Base-by-base conservation (phyloP, 352 stramenopile genomes). In the Globisporangium camurandrum region DNA sequence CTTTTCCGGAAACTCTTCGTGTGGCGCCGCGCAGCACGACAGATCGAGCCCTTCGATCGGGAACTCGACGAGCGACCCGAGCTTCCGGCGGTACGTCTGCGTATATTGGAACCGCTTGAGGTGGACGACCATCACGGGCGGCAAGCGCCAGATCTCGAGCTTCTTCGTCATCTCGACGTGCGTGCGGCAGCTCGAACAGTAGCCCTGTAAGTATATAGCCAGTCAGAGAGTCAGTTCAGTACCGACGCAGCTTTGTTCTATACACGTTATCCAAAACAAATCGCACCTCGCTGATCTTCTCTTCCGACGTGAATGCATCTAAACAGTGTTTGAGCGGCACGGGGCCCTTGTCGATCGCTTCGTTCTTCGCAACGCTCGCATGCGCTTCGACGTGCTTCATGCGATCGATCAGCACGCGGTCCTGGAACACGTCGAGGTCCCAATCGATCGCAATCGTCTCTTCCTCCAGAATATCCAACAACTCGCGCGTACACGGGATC, bases 81-180 rank as follows among this genome's bases (percentile, higher is more conserved):
- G 56, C 45, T 94, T 94, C 17, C 84, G 69, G 11, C 84, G 81
- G 51, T 95, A 95, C 20, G 84, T 96, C 44, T 97, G 83, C 8
- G 89, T 97, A 69, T 97, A 99, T 61, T 98, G 89, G 65, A 99
- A 99, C 38, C 97, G 84, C 79, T 99, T 99, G 31, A 99, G 71
- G 65, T 99, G 95, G 26, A 99, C 71, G 20, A 99, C 97, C 56
- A 99, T 94, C 12, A 99, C 95, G 11, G 97, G 94, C 1, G 97
- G 97, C 4, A 97, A 66, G 23, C 91, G 86, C 79, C 96, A 99
- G 16, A 99, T 87, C 63, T 98, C 90, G 30, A 99, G 80, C 63
- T 99, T 96, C 71, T 99, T 99, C 58, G 92, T 99, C 56, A 98
- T 98, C 51, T 96, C 84, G 41, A 97, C 82, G 53, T 97, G 91